A percentile compares a stretch with the other conserved stretches of the same genome.
phyloP scores from a whole-genome alignment of 2,329 filamentous ascomycete genomes.

The Phialemonium atrogriseum region DNA sequence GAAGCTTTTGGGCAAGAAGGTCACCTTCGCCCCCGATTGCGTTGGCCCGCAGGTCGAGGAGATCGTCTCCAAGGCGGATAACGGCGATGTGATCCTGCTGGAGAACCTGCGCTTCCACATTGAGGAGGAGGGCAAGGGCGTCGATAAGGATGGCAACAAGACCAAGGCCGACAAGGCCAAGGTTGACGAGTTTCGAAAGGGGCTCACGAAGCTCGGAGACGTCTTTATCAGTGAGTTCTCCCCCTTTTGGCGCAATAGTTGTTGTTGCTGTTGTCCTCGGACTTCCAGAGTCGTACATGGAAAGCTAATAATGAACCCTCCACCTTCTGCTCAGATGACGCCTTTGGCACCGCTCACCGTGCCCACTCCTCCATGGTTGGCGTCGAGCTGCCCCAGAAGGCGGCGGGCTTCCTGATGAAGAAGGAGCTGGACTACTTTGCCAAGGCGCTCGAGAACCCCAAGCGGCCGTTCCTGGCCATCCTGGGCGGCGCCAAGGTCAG shows the following conservation, averaged over 20 bases:
- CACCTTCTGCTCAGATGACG: slow-evolving; percentile 85
- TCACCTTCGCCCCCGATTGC: slow-evolving; percentile 83
- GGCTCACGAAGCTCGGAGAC: slow-evolving; percentile 87
- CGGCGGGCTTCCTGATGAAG: slow-evolving; percentile 97
- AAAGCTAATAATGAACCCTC: slow-evolving; percentile 12
- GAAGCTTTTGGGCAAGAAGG: slow-evolving; percentile 76
- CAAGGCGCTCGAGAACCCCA: slow-evolving; percentile 84
- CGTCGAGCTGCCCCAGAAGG: slow-evolving; percentile 90
- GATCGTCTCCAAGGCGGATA: slow-evolving; percentile 72
- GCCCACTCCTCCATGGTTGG: slow-evolving; percentile 99
- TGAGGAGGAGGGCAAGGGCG: slow-evolving; percentile 94
- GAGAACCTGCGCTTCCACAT: slow-evolving; percentile 98
- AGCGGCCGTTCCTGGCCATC: slow-evolving; percentile 96
- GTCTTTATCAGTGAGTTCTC: slow-evolving; percentile 79
- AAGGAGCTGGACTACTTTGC: slow-evolving; percentile 99
- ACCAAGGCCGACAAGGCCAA: slow-evolving; percentile 92
- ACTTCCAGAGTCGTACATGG: not conserved
- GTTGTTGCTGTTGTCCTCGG: not conserved
- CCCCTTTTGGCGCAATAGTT: not conserved
- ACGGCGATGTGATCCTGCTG: slow-evolving; percentile 79
- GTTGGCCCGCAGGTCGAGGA: slow-evolving; percentile 87
- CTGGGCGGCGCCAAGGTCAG: slow-evolving; percentile 97
- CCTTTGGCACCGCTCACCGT: slow-evolving; percentile 96
- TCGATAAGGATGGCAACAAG: slow-evolving; percentile 93
- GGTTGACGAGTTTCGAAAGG: slow-evolving; percentile 91